Conservation (phyloP, 495 filamentous ascomycete genomes). For the Penicillium maclennaniae region DNA sequence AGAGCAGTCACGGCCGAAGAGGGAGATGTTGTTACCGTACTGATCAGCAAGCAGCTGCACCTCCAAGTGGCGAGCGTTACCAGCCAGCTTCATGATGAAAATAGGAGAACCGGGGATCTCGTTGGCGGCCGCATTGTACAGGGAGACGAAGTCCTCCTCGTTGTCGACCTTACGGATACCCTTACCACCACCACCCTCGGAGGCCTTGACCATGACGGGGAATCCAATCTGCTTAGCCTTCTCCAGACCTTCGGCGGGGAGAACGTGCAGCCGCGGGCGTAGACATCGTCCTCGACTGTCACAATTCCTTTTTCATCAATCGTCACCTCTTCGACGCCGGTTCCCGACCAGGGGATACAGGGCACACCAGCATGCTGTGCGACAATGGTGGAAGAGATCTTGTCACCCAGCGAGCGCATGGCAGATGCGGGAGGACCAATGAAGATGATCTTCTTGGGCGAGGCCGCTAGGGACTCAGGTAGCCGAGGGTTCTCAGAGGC, state of each 20-base stretch:
- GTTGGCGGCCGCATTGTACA: constrained; percentile 93
- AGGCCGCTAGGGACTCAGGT: constrained; percentile 90
- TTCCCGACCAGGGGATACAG: constrained; percentile 98
- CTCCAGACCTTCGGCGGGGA: constrained; percentile 80
- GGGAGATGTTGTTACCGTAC: constrained; percentile 99
- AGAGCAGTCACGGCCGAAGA: constrained; percentile 98
- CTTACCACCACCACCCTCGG: constrained; percentile 99
- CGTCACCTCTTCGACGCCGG: constrained; percentile 76
- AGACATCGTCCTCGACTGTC: constrained; percentile 81
- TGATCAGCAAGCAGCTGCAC: constrained; percentile 96
- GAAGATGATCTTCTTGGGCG: constrained; percentile 97
- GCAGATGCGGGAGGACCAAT: constrained; percentile 97
- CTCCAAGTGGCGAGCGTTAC: constrained; percentile 93
- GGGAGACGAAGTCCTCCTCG: constrained; percentile 74
- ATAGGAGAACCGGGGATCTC: constrained; percentile 99
- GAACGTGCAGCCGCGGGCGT: constrained; percentile 85
- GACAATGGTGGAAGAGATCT: constrained; percentile 99
- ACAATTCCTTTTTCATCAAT: constrained; percentile 84
- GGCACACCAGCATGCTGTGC: constrained; percentile 96
- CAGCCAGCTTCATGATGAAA: constrained; percentile 99
- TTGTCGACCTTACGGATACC: constrained; percentile 94
- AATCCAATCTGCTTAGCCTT: constrained; percentile 91
- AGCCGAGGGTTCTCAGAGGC: constrained; percentile 98
- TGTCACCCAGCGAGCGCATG: constrained; percentile 98
- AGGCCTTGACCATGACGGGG: constrained; percentile 99